These are phyloP conservation scores for Capniomyces stellatus DNA, from an alignment of 371 early-diverging fungal species.

Conservation along the genomic window DNA sequence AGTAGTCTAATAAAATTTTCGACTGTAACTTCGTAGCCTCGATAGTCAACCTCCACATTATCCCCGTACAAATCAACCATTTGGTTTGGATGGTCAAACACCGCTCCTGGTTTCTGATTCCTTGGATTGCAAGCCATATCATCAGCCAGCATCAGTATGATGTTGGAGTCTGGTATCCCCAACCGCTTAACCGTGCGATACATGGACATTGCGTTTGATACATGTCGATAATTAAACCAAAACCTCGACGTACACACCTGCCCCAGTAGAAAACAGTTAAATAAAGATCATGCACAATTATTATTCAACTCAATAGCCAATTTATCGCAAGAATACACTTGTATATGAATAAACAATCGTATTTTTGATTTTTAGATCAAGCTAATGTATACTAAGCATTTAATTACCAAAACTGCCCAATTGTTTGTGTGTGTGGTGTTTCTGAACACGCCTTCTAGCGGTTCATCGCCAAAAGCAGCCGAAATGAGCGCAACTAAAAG, in stretches of 20 bases:
- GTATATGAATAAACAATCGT: too few relatives aligned
- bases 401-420: constrained; percentile 81
- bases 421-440: constrained; percentile 72
- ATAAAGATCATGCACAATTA: neutral
- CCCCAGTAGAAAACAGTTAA: neutral
- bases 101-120: constrained; percentile 78
- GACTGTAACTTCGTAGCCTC: constrained; percentile 95
- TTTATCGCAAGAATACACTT: too few relatives aligned
- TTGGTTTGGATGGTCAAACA: constrained; percentile 72
- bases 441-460: constrained; percentile 31
- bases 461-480: neutral
- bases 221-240: constrained; percentile 94
- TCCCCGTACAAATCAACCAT: constrained; percentile 77
- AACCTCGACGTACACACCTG: constrained; percentile 90
- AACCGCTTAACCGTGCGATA: constrained; percentile 93
- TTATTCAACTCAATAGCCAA: neutral
- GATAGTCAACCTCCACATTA: constrained; percentile 91
- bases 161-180: constrained; percentile 93
- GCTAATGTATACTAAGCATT: neutral
- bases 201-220: constrained; percentile 89
- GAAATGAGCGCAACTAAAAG: too few relatives aligned
- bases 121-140: constrained; percentile 93
- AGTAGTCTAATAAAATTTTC: constrained; percentile 90
- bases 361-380: neutral
- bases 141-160: constrained; percentile 94